Evolutionary conservation across 345 rosid species (phyloP), one percentile per base, ranked within the genome.

Genomic region (Lagerstroemia speciosa): DNA sequence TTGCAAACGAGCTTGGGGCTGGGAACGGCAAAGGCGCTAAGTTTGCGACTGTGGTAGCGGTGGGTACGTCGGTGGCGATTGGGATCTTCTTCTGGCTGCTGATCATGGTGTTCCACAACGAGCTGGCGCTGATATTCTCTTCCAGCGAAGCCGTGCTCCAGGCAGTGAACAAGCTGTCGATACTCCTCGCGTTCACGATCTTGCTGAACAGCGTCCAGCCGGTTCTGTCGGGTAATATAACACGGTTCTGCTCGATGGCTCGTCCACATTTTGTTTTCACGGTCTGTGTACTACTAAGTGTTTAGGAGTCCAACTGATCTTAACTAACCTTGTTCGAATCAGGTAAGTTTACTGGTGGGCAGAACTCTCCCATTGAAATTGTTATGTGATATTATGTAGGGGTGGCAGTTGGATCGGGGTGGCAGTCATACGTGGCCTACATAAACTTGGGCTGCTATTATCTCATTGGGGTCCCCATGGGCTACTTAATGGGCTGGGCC

Each of bases 351-450:
- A n/a, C n/a, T n/a, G n/a, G n/a, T n/a, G n/a, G n/a, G n/a, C n/a
- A n/a, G n/a, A n/a, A n/a, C n/a, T n/a, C n/a, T n/a, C n/a, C n/a
- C n/a, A n/a, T n/a, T n/a, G n/a, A n/a, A n/a, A n/a, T n/a, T n/a
- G n/a, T n/a, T n/a, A n/a, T n/a, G n/a, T n/a, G n/a, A n/a, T n/a
- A n/a, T n/a, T n/a, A 11, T 75, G 60, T 20, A 91, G 97, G 99
- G 53, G 97, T 94, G 36, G 97, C 99, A 8, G 89, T 94, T 53
- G 99, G 99, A 55, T 94, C 97, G 7, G 99, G 99, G 8, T 94
- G 96, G 97, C 97, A 91, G 78, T 85, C 93, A 4, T 84, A 82
- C 15, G 93, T 94, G 72, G 99, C 97, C 0, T 94, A 89, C 75
- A 80, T 94, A 73, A 94, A 94, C 77, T 78, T 94, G 75, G 97